Conservation (phyloP, 139 green algal genomes). For the Chlamydomonas sp. region DNA sequence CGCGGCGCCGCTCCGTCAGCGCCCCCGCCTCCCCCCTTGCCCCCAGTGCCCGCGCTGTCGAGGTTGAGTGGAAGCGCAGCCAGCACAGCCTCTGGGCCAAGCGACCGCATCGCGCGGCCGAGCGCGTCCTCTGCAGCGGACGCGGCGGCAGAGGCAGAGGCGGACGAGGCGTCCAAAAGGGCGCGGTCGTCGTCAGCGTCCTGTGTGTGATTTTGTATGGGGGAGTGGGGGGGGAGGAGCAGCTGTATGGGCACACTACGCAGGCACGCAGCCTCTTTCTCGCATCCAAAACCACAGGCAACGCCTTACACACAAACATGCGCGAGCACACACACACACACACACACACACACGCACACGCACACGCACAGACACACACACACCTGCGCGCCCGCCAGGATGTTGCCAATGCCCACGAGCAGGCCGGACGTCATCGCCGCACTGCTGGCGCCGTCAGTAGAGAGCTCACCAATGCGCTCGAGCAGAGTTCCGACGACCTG, state of each 20-base stretch:
- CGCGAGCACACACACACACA: too few relatives aligned
- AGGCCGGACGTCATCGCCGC: constrained; percentile 40
- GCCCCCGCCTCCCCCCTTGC: background rate
- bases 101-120: constrained; percentile 47
- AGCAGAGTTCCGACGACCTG: constrained; percentile 46
- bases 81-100: constrained; percentile 70
- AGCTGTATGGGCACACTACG: too few relatives aligned
- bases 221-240: too few relatives aligned
- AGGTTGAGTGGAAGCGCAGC: constrained; percentile 62
- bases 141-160: constrained; percentile 8
- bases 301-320: too few relatives aligned
- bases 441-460: too few relatives aligned
- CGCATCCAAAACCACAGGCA: too few relatives aligned
- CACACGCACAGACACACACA: too few relatives aligned
- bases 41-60: constrained; percentile 30
- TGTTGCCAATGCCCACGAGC: constrained; percentile 36
- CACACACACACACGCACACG: too few relatives aligned
- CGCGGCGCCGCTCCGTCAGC: constrained; percentile 44
- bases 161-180: too few relatives aligned
- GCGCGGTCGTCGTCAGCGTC: too few relatives aligned
- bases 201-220: too few relatives aligned
- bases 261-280: too few relatives aligned
- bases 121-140: constrained; percentile 55
- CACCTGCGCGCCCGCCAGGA: constrained; percentile 49
- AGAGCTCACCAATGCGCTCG: constrained; percentile 33